Evolutionary conservation across 2,329 filamentous ascomycete species (phyloP), one percentile per base, ranked within the genome.

Genomic region (Cladosporium sp.): DNA sequence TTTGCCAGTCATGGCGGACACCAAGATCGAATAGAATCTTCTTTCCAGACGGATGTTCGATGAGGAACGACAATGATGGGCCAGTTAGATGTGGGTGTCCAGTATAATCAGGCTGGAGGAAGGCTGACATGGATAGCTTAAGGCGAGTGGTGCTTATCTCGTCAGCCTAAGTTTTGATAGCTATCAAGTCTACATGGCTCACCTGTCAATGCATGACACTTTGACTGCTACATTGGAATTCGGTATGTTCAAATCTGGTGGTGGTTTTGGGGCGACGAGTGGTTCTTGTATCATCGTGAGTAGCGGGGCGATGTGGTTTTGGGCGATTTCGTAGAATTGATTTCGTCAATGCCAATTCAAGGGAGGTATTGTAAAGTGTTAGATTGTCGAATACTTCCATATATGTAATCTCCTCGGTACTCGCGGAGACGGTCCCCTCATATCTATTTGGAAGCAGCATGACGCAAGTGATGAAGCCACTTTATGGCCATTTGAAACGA

Each of bases 1-100:
- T 76, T 17, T 77, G 63, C 62, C 67, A 76, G 63, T 83, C 78
- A 62, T 79, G 79, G 5, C 75, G 71, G 5, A 77, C 70, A 1
- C 76, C 78, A 0, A 82, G 71, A 59, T 82, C 79, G 61, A 80
- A 81, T 3, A 82, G 66, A 1, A 79, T 64, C 20, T 71, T 72
- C 42, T 74, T 72, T 5, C 70, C 71, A 1, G 73, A 72, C 0
- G 73, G 69, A 57, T 82, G 79, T 56, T 79, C 73, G 55, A 83
- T 76, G 1, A 81, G 69, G 64, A 82, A 83, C 3, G 75, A 75
- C 65, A 74, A 76, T 1, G 75, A 71, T 2, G 78, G 78, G 28
- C 71, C 72, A 6, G 66, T 64, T 15, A 78, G 67, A 14, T 70
- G 60, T 1, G 69, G 67, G 25, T 72, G 69, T 19, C 74, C 76